Evolutionary conservation across 1,284 basidiomycete species (phyloP), one percentile per base, ranked within the genome.

Genomic region (Fomitopsis pinicola): DNA sequence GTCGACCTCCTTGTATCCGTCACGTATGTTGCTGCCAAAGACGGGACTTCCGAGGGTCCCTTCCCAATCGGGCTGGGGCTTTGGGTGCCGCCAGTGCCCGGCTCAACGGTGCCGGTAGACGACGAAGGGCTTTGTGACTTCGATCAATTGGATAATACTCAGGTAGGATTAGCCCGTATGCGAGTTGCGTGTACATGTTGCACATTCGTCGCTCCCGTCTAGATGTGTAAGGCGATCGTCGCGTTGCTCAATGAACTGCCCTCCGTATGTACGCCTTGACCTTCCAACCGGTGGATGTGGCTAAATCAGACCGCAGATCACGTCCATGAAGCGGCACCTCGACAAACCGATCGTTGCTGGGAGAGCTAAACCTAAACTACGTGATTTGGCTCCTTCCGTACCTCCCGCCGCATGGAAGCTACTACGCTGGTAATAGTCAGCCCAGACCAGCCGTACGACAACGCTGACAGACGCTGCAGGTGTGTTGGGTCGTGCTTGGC

Each of bases 401-500:
- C 70, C 78, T 4, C 79, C 82, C 9, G 84, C 85, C 5, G 83
- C 85, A 2, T 88, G 86, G 86, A 76, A 77, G 2, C 69, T 87
- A 42, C 71, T 88, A 35, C 78, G 85, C 56, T 88, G 86, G 86
- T 83, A 64, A 6, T 45, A 36, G 54, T 17, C 5, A 36, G 35
- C 36, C 57, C 17, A 19, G 12, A 15, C 42, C n/a, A 9, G 56
- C 19, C 14, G 22, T 46, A 10, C 17, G 42, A 33, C 44, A n/a
- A 30, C 30, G 15, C 14, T 45, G 5, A 60, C 12, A 56, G 58
- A 17, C 26, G 3, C 38, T 50, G 2, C 61, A 86, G 84, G 85
- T 82, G 81, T 73, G 78, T 88, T 35, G 85, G 83, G 0, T 88
- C 86, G 15, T 87, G 85, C 67, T 87, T 85, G 0, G 84, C 86